phyloP scores from a whole-genome alignment of 139 green algal species.

The Diplosphaera chodatii region DNA sequence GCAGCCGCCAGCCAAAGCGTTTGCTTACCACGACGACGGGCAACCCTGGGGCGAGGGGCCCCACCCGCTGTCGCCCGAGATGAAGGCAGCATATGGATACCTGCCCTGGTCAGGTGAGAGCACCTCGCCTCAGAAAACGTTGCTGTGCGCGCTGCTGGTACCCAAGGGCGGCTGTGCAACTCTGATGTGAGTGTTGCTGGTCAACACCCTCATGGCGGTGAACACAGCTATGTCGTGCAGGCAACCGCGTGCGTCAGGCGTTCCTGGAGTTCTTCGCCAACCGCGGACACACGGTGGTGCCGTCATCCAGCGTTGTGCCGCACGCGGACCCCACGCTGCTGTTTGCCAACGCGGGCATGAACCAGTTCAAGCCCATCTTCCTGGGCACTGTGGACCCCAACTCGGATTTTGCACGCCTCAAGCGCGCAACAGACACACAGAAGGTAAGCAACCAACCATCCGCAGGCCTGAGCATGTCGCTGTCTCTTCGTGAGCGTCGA shows the following conservation, averaged over 20 bases:
- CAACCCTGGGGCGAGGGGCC: not conserved
- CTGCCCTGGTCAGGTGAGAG: not conserved
- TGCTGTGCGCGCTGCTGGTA: no score
- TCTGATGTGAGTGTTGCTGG: no score
- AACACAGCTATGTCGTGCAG: conserved; percentile 4
- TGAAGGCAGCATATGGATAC: not conserved
- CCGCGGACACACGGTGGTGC: conserved; percentile 30
- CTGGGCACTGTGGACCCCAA: conserved; percentile 85
- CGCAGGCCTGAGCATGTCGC: no score
- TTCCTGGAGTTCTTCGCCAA: conserved; percentile 26
- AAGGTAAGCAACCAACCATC: no score
- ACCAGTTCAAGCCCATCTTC: conserved; percentile 93
- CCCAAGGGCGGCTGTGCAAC: no score
- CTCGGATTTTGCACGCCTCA: conserved; percentile 83
- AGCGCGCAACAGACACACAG: conserved; percentile 85
- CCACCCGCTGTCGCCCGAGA: not conserved
- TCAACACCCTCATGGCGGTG: no score
- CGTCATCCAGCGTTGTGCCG: conserved; percentile 74
- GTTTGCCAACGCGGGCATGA: conserved; percentile 98
- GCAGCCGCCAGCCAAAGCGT: not conserved
- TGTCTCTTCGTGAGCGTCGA: no score
- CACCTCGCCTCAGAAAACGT: no score
- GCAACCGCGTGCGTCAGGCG: conserved; percentile 18
- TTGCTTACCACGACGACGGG: no score
- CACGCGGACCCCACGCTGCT: conserved; percentile 95